Base-by-base conservation (phyloP, 169 alveolate species). In the Babesia microti region DNA sequence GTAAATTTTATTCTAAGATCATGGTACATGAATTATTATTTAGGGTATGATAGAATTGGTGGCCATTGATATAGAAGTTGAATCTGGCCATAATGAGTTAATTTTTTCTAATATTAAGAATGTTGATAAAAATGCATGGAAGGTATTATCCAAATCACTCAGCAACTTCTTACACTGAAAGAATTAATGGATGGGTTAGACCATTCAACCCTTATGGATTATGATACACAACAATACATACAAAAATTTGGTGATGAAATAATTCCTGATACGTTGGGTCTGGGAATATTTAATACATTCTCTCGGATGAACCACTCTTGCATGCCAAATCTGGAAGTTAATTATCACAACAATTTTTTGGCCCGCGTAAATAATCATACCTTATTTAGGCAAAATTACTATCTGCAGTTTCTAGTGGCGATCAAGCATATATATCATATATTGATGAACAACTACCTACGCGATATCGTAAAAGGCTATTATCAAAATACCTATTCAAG, bases 271-370 rank as follows among this genome's bases (percentile, higher is more conserved):
- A 54, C 42, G 5, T 6, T 63, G 29, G 75, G 75, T 2, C 32
- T 63, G 1, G 75, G 75, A 4, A 52, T 63, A 14, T 63, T 42
- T 18, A 28, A 42, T n/a, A 40, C 41, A 5, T 19, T 63, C 19
- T 63, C 75, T 24, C 26, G 41, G 34, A 41, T 63, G 40, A 63
- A 63, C 27, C 75, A 63, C 30, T 63, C 75, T 2, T 63, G 75
- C 27, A 12, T n/a, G 3, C 75, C 75, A 4, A 63, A 63, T 30
- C 32, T 63, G 4, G 68, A 63, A 32, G 17, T 63, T 3, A 68
- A 53, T n/a, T 63, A 63, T 22, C 43, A 17, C 1, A 27, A 36
- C 28, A 27, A 44, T 42, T 53, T 53, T 19, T 21, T 35, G 11
- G 75, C 75, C 6, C 4, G 50, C 39, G 75, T 63, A 43, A 18